phyloP scores from a whole-genome alignment of 768 basidiomycete species.

The Lentinula raphanica region DNA sequence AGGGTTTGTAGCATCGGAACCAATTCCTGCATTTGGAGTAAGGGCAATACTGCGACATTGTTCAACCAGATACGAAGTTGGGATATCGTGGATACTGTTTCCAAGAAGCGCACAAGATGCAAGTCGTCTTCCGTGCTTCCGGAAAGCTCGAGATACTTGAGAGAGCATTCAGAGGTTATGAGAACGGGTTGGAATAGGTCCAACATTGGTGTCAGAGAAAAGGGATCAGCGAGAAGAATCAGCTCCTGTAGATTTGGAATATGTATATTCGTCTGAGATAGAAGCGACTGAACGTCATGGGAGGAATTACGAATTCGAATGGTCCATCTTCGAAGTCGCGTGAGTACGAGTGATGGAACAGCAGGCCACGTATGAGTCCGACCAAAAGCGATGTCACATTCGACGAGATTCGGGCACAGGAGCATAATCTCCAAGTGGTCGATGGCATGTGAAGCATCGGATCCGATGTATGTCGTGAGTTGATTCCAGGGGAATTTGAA shows the following conservation, averaged over 20 bases:
- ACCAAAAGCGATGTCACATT: not conserved
- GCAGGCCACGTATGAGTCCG: not conserved
- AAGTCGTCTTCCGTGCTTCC: not conserved
- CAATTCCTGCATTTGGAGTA: not conserved
- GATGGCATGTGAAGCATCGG: not conserved
- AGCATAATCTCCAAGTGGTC: not conserved
- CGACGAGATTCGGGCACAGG: not conserved
- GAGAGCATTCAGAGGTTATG: not conserved
- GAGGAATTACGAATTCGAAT: not conserved
- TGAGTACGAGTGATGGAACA: not conserved
- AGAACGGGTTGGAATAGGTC: not conserved
- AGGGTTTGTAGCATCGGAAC: not conserved
- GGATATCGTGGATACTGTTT: not conserved
- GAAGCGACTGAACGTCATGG: not conserved
- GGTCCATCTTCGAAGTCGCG: not conserved
- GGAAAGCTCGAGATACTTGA: not conserved
- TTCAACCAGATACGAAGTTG: not conserved
- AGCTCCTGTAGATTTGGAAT: not conserved
- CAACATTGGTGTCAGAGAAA: not conserved
- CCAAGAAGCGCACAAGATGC: not conserved
- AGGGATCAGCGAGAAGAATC: not conserved
- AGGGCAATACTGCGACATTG: not conserved
- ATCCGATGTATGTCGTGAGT: slow-evolving; percentile 2
- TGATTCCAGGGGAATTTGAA: slow-evolving; percentile 1
- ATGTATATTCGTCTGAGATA: not conserved